These are phyloP conservation scores for Fusarium paranaense DNA, from an alignment of 2,329 filamentous ascomycete genomes.

Conservation along the genomic window DNA sequence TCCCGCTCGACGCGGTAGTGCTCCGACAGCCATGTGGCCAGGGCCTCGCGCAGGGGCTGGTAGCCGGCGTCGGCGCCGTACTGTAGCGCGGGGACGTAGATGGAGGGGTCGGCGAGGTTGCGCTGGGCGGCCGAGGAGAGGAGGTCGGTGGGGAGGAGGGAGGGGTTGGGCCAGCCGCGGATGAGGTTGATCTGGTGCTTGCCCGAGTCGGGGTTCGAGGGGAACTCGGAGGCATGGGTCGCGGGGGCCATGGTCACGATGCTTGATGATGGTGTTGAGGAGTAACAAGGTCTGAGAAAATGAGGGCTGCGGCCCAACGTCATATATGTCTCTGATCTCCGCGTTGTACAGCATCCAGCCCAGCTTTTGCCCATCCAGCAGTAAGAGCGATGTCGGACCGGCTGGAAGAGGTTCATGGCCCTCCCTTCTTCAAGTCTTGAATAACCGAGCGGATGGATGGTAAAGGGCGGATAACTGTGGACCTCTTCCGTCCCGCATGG, in stretches of 20 bases:
- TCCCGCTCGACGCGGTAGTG: conserved; percentile 66
- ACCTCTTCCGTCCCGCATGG: conserved; percentile 5
- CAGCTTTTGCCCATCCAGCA: not conserved
- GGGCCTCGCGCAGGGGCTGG: conserved; percentile 72
- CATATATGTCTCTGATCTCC: not conserved
- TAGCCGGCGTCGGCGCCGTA: conserved; percentile 86
- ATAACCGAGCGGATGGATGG: not conserved
- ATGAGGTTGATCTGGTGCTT: conserved; percentile 71
- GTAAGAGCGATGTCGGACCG: conserved; percentile 40
- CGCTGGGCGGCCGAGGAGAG: conserved; percentile 70
- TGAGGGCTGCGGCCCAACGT: not conserved
- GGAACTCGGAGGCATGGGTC: conserved; percentile 23
- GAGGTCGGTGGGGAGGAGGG: conserved; percentile 73
- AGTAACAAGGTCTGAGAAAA: not conserved
- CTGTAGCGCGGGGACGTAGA: conserved; percentile 73
- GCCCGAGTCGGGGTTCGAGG: conserved; percentile 35
- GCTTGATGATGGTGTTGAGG: conserved; percentile 14
- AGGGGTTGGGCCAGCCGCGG: conserved; percentile 73
- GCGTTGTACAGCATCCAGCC: not conserved
- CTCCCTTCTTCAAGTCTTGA: not conserved
- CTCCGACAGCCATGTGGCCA: conserved; percentile 76
- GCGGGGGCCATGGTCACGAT: not conserved
- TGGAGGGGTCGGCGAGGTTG: conserved; percentile 69
- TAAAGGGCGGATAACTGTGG: conserved; percentile 40
- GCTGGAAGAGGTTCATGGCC: conserved; percentile 26